Conservation (phyloP, 371 early-diverging fungal genomes). For the Apophysomyces elegans region DNA sequence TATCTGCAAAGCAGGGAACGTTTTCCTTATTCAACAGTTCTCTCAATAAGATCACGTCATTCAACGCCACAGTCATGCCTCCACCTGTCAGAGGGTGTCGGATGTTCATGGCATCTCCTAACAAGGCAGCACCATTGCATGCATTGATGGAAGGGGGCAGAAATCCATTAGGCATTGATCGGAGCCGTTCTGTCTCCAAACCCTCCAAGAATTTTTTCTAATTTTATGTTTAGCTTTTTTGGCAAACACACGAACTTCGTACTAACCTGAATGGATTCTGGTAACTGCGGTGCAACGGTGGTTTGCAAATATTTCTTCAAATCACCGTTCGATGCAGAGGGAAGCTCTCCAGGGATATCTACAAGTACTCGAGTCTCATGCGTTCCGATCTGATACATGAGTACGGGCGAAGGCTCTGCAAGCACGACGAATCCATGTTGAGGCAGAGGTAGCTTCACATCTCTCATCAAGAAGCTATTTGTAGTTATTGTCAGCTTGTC, state of each 20-base stretch:
- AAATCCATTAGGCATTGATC: conserved; percentile 91
- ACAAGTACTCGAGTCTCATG: conserved; percentile 91
- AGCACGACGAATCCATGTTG: conserved; percentile 92
- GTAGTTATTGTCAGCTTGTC: background rate
- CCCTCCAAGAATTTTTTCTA: conserved; percentile 69
- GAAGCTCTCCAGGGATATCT: conserved; percentile 91
- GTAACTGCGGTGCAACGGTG: conserved; percentile 72
- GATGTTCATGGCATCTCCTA: conserved; percentile 95
- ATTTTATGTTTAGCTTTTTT: background rate
- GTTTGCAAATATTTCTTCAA: conserved; percentile 68
- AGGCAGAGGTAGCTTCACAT: conserved; percentile 77
- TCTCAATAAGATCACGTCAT: conserved; percentile 79
- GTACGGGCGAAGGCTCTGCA: conserved; percentile 84
- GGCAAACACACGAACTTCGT: background rate
- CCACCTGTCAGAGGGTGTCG: conserved; percentile 85
- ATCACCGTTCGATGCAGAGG: conserved; percentile 66
- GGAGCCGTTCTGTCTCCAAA: conserved; percentile 72
- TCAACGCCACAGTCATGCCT: conserved; percentile 96
- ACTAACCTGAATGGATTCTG: conserved; percentile 61
- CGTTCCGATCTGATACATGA: conserved; percentile 92
- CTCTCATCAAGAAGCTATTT: conserved; percentile 61
- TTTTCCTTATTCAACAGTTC: conserved; percentile 50
- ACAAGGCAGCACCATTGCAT: conserved; percentile 71
- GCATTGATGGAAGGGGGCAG: conserved; percentile 77
- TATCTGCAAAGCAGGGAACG: conserved; percentile 53